Percentiles rank a stretch among this genome's conserved stretches.
These are phyloP conservation scores for Trichoderma harzianum DNA, from an alignment of 2,329 filamentous ascomycete species.

Conservation along the genomic window DNA sequence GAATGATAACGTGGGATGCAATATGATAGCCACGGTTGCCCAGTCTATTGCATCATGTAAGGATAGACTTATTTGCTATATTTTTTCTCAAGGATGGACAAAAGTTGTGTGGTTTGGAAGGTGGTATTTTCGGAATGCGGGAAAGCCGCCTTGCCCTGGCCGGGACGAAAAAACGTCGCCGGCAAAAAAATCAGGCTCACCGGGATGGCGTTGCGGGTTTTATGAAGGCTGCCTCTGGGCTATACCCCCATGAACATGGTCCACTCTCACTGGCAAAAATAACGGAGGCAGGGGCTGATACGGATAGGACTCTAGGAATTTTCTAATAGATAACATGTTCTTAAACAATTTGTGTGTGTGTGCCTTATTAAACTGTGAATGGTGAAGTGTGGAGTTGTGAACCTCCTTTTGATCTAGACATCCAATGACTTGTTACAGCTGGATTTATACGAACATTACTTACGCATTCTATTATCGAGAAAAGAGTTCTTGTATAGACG, in stretches of 20 bases:
- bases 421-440: not conserved
- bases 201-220: conserved; percentile 42
- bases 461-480: not conserved
- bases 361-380: not conserved
- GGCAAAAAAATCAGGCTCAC: conserved; percentile 23
- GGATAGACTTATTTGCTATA: conserved; percentile 42
- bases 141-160: conserved; percentile 10
- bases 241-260: conserved; percentile 39
- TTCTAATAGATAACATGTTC: conserved; percentile 35
- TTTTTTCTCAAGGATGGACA: conserved; percentile 36
- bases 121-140: conserved; percentile 19
- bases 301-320: conserved; percentile 28
- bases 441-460: not conserved
- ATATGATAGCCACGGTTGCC: conserved; percentile 29
- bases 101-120: conserved; percentile 34
- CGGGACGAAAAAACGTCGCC: conserved; percentile 4
- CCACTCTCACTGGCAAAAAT: conserved; percentile 35
- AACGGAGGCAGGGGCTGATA: conserved; percentile 33
- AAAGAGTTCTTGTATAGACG: not conserved
- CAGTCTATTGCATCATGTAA: conserved; percentile 35
- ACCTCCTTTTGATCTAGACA: not conserved
- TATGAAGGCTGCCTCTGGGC: conserved; percentile 40
- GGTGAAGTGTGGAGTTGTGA: not conserved
- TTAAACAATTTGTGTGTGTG: not conserved
- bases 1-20: conserved; percentile 20